These are phyloP conservation scores for Benincasa hispida DNA, from an alignment of 306 rosid species.

Conservation along the genomic window DNA sequence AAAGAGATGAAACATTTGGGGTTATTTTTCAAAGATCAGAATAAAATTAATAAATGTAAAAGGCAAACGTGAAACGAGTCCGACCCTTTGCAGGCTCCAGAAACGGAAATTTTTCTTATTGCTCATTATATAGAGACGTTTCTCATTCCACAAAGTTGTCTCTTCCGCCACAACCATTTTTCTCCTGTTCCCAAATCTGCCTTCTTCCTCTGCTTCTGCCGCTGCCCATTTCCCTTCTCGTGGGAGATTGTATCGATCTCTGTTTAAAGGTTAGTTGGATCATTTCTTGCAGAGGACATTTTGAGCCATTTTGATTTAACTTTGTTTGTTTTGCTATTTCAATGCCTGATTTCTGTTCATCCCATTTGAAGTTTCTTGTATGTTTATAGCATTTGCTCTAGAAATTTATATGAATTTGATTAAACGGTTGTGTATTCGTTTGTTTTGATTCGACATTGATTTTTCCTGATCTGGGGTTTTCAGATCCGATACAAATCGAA, in stretches of 20 bases:
- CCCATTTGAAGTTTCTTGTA: neutral
- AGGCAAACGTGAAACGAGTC: neutral
- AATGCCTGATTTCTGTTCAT: neutral
- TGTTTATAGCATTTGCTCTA: neutral
- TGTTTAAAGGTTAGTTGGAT: neutral
- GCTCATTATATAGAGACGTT: neutral
- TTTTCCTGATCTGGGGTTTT: conserved; percentile 16
- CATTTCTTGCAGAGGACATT: neutral
- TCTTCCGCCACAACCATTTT: neutral
- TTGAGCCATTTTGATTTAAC: neutral
- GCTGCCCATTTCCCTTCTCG: neutral
- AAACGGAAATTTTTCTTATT: neutral
- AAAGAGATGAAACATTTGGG: neutral
- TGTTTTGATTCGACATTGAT: neutral
- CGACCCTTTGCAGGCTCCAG: neutral
- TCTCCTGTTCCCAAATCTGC: neutral
- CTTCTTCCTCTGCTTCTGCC: neutral
- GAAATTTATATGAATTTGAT: neutral
- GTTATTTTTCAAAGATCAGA: neutral
- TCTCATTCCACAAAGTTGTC: neutral
- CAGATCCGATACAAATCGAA: conserved; percentile 41
- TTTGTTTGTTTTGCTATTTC: neutral
- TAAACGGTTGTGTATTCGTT: neutral
- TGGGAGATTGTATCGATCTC: neutral
- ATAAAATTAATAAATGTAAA: neutral